These are phyloP conservation scores for Curvularia sp. DNA, from an alignment of 2,329 filamentous ascomycete species.

Conservation along the genomic window DNA sequence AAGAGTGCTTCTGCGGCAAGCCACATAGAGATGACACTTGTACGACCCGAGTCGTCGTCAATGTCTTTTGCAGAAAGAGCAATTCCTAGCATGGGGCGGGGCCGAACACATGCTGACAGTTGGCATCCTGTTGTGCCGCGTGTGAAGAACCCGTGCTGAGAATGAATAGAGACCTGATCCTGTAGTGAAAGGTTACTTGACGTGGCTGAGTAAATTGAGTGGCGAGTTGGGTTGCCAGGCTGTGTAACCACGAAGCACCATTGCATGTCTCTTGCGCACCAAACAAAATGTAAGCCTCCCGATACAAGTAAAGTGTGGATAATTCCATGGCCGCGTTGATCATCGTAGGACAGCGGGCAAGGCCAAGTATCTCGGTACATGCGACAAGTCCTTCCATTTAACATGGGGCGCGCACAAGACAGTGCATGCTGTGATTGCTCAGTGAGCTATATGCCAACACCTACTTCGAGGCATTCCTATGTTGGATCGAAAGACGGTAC, in stretches of 20 bases:
- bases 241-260: slow-evolving; percentile 19
- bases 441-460: slow-evolving; percentile 7
- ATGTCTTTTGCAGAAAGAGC: slow-evolving; percentile 19
- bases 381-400: slow-evolving; percentile 8
- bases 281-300: slow-evolving; percentile 14
- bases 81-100: slow-evolving; percentile 16
- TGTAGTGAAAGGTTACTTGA: slow-evolving; percentile 31
- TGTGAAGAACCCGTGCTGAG: slow-evolving; percentile 36
- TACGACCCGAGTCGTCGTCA: slow-evolving; percentile 14
- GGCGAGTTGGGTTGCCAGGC: slow-evolving; percentile 14
- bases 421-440: slow-evolving; percentile 11
- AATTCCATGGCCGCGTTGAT: slow-evolving; percentile 20
- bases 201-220: slow-evolving; percentile 18
- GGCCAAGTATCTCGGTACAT: slow-evolving; percentile 13
- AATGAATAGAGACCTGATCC: slow-evolving; percentile 22
- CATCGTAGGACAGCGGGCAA: slow-evolving; percentile 13
- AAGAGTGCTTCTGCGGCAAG: slow-evolving; percentile 15
- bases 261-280: slow-evolving; percentile 21
- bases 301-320: slow-evolving; percentile 23
- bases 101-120: slow-evolving; percentile 34
- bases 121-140: slow-evolving; percentile 36
- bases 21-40: slow-evolving; percentile 10
- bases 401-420: slow-evolving; percentile 6
- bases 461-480: neutral
- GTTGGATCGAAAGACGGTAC: neutral